These are phyloP conservation scores for Beauveria sp. DNA, from an alignment of 2,329 filamentous ascomycete species.

Conservation along the genomic window DNA sequence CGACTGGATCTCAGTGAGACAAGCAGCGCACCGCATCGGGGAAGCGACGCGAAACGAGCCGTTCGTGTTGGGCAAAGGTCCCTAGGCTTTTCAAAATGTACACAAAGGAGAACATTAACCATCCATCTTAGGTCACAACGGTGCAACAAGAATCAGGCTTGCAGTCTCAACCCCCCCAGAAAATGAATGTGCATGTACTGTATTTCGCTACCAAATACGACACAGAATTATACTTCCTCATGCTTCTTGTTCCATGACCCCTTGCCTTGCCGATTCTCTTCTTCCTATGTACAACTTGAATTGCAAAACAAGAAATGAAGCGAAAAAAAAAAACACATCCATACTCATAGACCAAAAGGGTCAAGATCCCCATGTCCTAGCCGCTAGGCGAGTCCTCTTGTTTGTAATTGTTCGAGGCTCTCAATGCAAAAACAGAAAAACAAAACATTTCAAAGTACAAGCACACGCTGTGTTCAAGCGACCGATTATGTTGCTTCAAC, in stretches of 20 bases:
- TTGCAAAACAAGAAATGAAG: not conserved
- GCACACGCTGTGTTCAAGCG: not conserved
- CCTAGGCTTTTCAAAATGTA: too few species aligned
- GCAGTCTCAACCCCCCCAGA: too few species aligned
- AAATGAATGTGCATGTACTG: conserved; percentile 3
- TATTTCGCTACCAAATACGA: conserved; percentile 9
- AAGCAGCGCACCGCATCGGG: too few species aligned
- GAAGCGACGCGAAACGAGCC: too few species aligned
- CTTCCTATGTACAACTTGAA: conserved; percentile 3
- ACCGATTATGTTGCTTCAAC: not conserved
- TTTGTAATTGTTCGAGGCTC: conserved; percentile 1
- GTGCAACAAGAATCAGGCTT: too few species aligned
- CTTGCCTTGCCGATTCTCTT: not conserved
- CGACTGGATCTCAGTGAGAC: too few species aligned
- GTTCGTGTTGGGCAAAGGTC: too few species aligned
- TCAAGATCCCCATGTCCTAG: not conserved
- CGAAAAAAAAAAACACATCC: not conserved
- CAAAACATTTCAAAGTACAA: conserved; percentile 5
- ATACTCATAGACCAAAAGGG: not conserved
- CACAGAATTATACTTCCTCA: conserved; percentile 7
- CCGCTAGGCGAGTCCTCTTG: conserved; percentile 10
- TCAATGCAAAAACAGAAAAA: conserved; percentile 9
- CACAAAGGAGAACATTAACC: too few species aligned
- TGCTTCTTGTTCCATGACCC: not conserved
- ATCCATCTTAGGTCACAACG: too few species aligned